phyloP scores from a whole-genome alignment of 805 yeast species.

The Candida peoriensis region DNA sequence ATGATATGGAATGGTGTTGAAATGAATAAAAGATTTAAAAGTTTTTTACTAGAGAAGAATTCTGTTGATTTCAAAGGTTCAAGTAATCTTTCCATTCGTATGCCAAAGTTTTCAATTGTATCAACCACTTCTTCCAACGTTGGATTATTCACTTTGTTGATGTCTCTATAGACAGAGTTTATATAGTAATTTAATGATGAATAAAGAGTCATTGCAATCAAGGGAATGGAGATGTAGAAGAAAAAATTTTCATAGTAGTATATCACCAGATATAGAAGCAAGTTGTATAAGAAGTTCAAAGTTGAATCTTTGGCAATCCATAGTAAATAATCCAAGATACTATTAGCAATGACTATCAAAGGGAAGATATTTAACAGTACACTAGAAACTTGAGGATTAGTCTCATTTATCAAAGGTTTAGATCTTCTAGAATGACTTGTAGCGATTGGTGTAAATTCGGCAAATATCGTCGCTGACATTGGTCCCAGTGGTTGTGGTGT shows the following conservation, averaged over 20 bases:
- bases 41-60: constrained; percentile 30
- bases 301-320: constrained; percentile 45
- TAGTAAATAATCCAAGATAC: constrained; percentile 36
- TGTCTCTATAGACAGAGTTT: constrained; percentile 37
- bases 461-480: no score
- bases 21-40: constrained; percentile 27
- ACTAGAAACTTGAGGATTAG: not conserved
- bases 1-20: constrained; percentile 37
- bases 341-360: constrained; percentile 37
- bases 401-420: not conserved
- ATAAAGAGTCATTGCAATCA: constrained; percentile 29
- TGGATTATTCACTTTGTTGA: constrained; percentile 35
- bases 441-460: not conserved
- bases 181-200: constrained; percentile 38
- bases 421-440: not conserved
- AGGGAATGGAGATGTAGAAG: constrained; percentile 29
- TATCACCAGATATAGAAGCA: constrained; percentile 30
- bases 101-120: constrained; percentile 38
- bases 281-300: constrained; percentile 34
- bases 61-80: constrained; percentile 11
- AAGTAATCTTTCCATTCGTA: constrained; percentile 32
- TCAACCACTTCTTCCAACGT: constrained; percentile 43
- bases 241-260: constrained; percentile 32
- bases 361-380: constrained; percentile 39
- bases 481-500: no score